These are phyloP conservation scores for Phytophthora litchii DNA, from an alignment of 352 stramenopile species.

Conservation along the genomic window DNA sequence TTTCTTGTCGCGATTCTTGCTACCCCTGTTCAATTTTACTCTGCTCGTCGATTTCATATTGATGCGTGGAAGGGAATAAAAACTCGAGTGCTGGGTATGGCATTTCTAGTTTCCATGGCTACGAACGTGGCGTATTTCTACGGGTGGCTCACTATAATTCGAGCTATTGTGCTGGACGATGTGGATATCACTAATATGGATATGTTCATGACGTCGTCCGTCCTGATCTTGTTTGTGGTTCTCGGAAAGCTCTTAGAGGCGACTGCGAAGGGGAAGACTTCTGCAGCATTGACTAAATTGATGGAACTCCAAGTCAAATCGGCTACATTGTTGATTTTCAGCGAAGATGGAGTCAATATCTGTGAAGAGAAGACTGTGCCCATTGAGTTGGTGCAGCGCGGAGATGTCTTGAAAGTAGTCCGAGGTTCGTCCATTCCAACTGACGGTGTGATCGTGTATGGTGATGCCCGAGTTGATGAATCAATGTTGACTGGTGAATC, in stretches of 20 bases:
- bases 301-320: constrained; percentile 95
- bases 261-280: constrained; percentile 93
- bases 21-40: constrained; percentile 95
- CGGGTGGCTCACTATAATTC: constrained; percentile 88
- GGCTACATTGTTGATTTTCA: constrained; percentile 88
- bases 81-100: constrained; percentile 93
- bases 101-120: constrained; percentile 96
- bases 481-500: constrained; percentile 95
- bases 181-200: constrained; percentile 60
- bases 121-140: constrained; percentile 96
- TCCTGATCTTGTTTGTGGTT: constrained; percentile 98
- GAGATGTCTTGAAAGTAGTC: constrained; percentile 93
- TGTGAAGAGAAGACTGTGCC: constrained; percentile 70
- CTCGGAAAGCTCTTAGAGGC: constrained; percentile 97
- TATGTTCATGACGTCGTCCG: constrained; percentile 97
- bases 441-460: constrained; percentile 91
- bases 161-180: constrained; percentile 57
- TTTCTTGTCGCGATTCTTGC: constrained; percentile 79
- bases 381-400: constrained; percentile 88
- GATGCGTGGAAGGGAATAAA: constrained; percentile 91
- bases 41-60: constrained; percentile 92
- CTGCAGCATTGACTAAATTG: constrained; percentile 93
- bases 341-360: constrained; percentile 46
- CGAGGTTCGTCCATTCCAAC: constrained; percentile 90
- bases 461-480: constrained; percentile 92